Base-by-base conservation (phyloP, 768 basidiomycete species). In the Brasilioporus rufonigricans region DNA sequence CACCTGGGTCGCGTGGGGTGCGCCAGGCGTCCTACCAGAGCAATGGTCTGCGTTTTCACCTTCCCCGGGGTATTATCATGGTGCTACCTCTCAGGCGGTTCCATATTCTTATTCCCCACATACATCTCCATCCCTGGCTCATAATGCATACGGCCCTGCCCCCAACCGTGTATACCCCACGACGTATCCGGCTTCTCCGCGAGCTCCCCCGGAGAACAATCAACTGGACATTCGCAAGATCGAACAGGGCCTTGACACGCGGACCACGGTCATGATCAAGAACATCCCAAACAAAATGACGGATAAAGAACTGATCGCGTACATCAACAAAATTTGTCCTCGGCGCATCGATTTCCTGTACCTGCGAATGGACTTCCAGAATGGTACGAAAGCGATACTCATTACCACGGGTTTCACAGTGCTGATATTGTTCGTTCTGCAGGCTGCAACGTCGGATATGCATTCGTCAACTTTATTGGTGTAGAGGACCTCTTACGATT, bases 201-300 rank as follows among this genome's bases (percentile, higher is more conserved):
- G 65, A 36, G 49, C 55, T 44, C 59, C 61, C 44, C 59, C 71
- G 32, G 77, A 77, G 63, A 73, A 77, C 56, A 87, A 88, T 63
- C 76, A 78, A 61, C 68, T 95, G 26, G 85, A 90, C 68, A 70
- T 93, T 13, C 77, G 74, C 40, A 78, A 78, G 54, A 93, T 95
- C 62, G 89, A 88, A 68, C 80, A 79, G 29, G 93, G 93, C 5
- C 70, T 77, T 55, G 91, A 93, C 61, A 91, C 86, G 33, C 78
- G 91, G 31, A 91, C 90, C 32, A 92, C 91, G 27, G 85, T 92
- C 45, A 92, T 91, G 89, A 84, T 91, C 58, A 92, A 93, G 73
- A 95, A 95, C 64, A 90, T 95, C 43, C 93, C 93, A 3, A 95
- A 94, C 73, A 93, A 93, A 71, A 90, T 91, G 88, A 86, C 77